Base-by-base conservation (phyloP, 192 early-diverging fungal species). In the Geosiphon pyriformis region DNA sequence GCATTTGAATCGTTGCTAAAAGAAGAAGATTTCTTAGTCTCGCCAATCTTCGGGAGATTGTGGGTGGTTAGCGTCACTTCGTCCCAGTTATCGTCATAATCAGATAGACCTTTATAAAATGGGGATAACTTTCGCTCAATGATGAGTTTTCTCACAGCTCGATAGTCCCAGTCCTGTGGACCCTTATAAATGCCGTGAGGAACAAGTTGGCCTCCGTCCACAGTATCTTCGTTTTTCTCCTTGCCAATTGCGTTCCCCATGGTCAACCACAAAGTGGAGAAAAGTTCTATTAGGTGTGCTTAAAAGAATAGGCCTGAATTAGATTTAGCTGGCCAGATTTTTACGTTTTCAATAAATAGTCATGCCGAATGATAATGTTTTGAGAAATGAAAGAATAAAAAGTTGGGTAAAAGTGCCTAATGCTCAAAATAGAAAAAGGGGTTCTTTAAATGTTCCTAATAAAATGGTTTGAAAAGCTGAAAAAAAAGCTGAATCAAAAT, bases 41-140 rank as follows among this genome's bases (percentile, higher is more conserved):
- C 37, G 30, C 65, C 65, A 56, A 37, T 56, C 57, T 67, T 67
- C 53, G 54, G 65, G 29, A 47, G 65, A 47, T 49, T 67, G 46
- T 57, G 54, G 23, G 65, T 54, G 18, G 65, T 57, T 29, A 54
- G 33, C 4, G 65, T 67, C 18, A 67, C 65, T 15, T 67, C 65
- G 27, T 74, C 71, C 68, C 68, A 61, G 33, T 66, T 63, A 23
- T 82, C 82, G 52, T 85, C 83, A 29, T 82, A 78, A 27, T 88
- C 87, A 35, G 87, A 78, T 7, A 87, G 73, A 46, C 94, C 94
- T 55, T 81, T 81, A 76, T 96, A 96, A 67, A 96, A 96, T 15
- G 94, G 94, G 17, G 91, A 83, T 53, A 96, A 62, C 54, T 83
- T 84, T 10, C 91, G 79, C 4, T 83, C 82, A 3, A 83, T 67